Percentiles rank a stretch among this genome's conserved stretches.
Conservation (phyloP, 805 yeast genomes). For the Yamadazyma laniorum region DNA sequence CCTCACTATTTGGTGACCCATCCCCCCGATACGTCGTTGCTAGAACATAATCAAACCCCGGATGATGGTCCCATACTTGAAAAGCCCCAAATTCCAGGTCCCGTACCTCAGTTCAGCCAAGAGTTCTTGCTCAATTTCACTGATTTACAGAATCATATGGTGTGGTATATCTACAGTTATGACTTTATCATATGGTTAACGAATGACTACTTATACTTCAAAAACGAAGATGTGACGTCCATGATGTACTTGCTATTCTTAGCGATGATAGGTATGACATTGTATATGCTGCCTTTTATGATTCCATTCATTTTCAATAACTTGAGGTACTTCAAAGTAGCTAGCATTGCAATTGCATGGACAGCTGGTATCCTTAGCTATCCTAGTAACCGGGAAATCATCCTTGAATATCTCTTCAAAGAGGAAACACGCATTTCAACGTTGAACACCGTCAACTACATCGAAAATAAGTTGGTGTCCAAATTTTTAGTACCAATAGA, state of each 20-base stretch:
- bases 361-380: conserved; percentile 38
- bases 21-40: conserved; percentile 52
- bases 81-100: conserved; percentile 55
- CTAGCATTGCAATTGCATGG: conserved; percentile 51
- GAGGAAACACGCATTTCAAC: conserved; percentile 62
- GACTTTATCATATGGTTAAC: conserved; percentile 53
- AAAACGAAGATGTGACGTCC: conserved; percentile 58
- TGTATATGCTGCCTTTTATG: conserved; percentile 27
- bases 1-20: conserved; percentile 66
- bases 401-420: conserved; percentile 50
- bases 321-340: conserved; percentile 26
- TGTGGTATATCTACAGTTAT: conserved; percentile 59
- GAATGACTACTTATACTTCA: conserved; percentile 59
- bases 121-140: conserved; percentile 78
- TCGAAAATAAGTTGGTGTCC: conserved; percentile 40
- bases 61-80: conserved; percentile 48
- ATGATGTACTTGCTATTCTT: conserved; percentile 45
- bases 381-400: conserved; percentile 49
- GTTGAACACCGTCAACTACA: conserved; percentile 45
- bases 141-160: conserved; percentile 80
- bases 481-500: conserved; percentile 11
- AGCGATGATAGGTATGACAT: conserved; percentile 17
- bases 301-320: conserved; percentile 29
- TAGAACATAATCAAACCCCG: conserved; percentile 30
- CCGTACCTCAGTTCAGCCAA: conserved; percentile 73